These are phyloP conservation scores for Cystobasidium pallidum DNA, from an alignment of 1,284 basidiomycete genomes.

Conservation along the genomic window DNA sequence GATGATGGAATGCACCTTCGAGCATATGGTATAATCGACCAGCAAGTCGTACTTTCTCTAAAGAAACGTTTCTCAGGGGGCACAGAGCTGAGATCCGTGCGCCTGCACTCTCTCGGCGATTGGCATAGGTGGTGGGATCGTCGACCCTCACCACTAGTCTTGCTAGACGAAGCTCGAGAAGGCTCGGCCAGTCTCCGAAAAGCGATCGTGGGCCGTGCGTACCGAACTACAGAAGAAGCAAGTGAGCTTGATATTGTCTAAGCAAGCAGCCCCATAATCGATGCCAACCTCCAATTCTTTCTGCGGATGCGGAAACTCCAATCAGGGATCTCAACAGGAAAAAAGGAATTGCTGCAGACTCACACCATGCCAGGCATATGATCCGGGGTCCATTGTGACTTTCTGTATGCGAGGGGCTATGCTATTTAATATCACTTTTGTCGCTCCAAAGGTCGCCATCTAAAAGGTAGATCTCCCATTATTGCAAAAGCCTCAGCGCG, in stretches of 20 bases:
- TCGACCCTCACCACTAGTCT: conserved; percentile 12
- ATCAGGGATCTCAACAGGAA: not conserved
- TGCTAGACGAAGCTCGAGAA: conserved; percentile 22
- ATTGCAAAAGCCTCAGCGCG: no score
- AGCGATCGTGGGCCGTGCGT: conserved; percentile 17
- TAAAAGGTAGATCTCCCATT: not conserved
- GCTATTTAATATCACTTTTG: conserved; percentile 17
- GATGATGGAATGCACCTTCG: conserved; percentile 24
- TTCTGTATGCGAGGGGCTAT: conserved; percentile 18
- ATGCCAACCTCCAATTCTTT: conserved; percentile 31
- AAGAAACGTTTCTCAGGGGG: conserved; percentile 22
- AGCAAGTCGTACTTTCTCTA: conserved; percentile 35
- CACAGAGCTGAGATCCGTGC: conserved; percentile 13
- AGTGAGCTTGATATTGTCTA: not conserved
- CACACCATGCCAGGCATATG: conserved; percentile 37
- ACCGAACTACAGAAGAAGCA: conserved; percentile 4
- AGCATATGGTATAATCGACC: conserved; percentile 25
- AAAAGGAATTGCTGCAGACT: not conserved
- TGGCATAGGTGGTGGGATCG: conserved; percentile 8
- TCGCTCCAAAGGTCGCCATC: conserved; percentile 33
- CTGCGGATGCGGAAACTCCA: not conserved
- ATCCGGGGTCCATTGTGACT: conserved; percentile 30
- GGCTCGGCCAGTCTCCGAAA: conserved; percentile 31
- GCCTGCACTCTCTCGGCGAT: not conserved
- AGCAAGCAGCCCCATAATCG: not conserved